Base-by-base conservation (phyloP, 495 filamentous ascomycete species). In the Penicillium samsonianum region DNA sequence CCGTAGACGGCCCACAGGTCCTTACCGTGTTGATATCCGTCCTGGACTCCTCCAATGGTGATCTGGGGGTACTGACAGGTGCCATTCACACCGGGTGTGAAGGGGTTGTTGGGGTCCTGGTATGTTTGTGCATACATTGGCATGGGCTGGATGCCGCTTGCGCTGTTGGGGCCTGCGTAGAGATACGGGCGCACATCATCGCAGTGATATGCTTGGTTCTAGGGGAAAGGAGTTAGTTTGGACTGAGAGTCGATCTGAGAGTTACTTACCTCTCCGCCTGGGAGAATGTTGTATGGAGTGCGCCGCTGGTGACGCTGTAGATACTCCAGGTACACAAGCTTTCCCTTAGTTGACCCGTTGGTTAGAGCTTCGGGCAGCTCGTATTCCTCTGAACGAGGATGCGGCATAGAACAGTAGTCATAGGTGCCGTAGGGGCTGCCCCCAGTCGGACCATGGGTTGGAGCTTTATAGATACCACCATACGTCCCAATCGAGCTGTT, bases 351-450 rank as follows among this genome's bases (percentile, higher is more conserved):
- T 5, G 67, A 62, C 1, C 65, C 60, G 8, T 73, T 69, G 5
- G 60, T 51, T 12, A 76, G 58, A 7, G 70, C 65, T 7, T 49
- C 53, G 0, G 75, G 75, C 17, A 71, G 53, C 9, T 60, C 9
- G 42, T 78, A 78, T 26, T 72, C 66, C 14, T 70, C 49, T n/a
- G 49, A 44, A 26, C 68, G 73, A 4, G 75, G 75, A 63, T 78
- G 75, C n/a, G 75, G 75, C 75, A 78, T 78, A 5, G 69, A 65
- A 28, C 75, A 78, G 53, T 78, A 78, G 46, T 77, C 70, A 52
- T 78, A 78, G 26, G 52, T 62, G 25, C 70, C 70, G 5, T 70
- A 67, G 0, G 65, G 58, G 4, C 48, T 46, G 1, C 64, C 59
- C 14, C 52, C 56, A 17, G 67, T 70, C 3, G 75, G 63, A 9